Conservation (phyloP, 1,284 basidiomycete genomes). For the Heterobasidion irregulare region DNA sequence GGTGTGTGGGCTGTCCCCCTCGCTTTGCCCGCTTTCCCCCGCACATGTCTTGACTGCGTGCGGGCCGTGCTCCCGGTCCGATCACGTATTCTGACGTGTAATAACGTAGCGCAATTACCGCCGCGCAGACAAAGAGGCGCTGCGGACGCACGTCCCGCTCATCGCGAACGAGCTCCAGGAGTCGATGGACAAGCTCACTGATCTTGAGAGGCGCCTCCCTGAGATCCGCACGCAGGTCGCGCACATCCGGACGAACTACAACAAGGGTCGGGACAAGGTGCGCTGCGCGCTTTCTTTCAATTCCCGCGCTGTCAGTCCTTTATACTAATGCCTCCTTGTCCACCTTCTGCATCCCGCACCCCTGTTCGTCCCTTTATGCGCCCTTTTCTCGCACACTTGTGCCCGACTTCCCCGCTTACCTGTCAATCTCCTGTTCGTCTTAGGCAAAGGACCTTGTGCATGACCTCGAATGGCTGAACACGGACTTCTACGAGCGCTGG, state of each 20-base stretch:
- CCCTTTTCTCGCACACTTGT: neutral
- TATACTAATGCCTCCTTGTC: neutral
- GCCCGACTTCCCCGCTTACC: neutral
- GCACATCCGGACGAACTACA: conserved; percentile 53
- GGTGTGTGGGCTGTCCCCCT: conserved; percentile 25
- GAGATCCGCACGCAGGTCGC: conserved; percentile 48
- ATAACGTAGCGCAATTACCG: conserved; percentile 41
- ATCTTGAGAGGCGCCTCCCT: conserved; percentile 47
- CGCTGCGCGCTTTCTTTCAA: conserved; percentile 1
- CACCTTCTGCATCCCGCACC: neutral
- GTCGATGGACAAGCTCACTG: conserved; percentile 42
- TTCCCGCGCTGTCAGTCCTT: neutral
- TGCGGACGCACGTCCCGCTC: conserved; percentile 49
- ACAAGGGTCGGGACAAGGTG: conserved; percentile 62
- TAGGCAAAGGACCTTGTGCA: conserved; percentile 53
- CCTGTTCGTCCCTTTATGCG: conserved; percentile 6
- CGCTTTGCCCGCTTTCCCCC: neutral
- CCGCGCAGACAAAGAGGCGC: conserved; percentile 42
- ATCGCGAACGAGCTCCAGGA: conserved; percentile 49
- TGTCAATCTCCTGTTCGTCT: neutral
- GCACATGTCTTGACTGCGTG: too few species aligned
- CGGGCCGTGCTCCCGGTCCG: too few species aligned
- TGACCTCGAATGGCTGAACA: conserved; percentile 66
- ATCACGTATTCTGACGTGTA: neutral
- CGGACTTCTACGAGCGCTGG: conserved; percentile 64